Conservation (phyloP, 148 eudicot genomes). For the Camellia sinensis region DNA sequence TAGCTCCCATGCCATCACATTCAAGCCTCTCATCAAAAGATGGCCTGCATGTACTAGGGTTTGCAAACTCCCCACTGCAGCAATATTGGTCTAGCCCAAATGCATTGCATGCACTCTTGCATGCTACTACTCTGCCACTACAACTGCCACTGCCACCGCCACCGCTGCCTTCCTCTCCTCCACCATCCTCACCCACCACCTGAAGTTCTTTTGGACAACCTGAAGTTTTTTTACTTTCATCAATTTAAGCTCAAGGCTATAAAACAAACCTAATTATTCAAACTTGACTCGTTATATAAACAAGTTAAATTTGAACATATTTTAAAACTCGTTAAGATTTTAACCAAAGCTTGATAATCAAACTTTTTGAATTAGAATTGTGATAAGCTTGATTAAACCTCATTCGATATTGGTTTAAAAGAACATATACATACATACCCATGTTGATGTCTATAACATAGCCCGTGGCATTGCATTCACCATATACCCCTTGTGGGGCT, state of each 20-base stretch:
- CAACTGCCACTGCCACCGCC: too few species aligned
- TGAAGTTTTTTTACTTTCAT: slow-evolving; percentile 18
- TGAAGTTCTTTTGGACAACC: slow-evolving; percentile 97
- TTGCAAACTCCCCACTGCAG: slow-evolving; percentile 79
- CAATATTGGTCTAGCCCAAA: slow-evolving; percentile 79
- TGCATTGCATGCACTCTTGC: slow-evolving; percentile 83
- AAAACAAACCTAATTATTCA: too few species aligned
- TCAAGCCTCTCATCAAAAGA: slow-evolving; percentile 75
- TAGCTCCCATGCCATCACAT: slow-evolving; percentile 76
- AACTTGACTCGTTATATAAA: too few species aligned
- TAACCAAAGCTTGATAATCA: not conserved
- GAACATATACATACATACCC: slow-evolving; percentile 37
- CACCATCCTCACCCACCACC: slow-evolving; percentile 50
- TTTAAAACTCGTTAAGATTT: too few species aligned
- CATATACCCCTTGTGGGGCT: slow-evolving; percentile 42
- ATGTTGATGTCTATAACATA: slow-evolving; percentile 69
- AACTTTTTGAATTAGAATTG: too few species aligned
- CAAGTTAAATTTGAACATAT: too few species aligned
- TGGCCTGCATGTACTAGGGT: slow-evolving; percentile 75
- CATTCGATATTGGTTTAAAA: too few species aligned
- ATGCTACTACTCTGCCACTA: slow-evolving; percentile 53
- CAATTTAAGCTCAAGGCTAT: not conserved
- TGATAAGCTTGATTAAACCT: too few species aligned
- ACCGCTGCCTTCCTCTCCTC: not conserved
- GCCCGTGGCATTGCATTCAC: slow-evolving; percentile 72